These are phyloP conservation scores for Diplocarpon mali DNA, from an alignment of 2,329 filamentous ascomycete genomes.

Conservation along the genomic window DNA sequence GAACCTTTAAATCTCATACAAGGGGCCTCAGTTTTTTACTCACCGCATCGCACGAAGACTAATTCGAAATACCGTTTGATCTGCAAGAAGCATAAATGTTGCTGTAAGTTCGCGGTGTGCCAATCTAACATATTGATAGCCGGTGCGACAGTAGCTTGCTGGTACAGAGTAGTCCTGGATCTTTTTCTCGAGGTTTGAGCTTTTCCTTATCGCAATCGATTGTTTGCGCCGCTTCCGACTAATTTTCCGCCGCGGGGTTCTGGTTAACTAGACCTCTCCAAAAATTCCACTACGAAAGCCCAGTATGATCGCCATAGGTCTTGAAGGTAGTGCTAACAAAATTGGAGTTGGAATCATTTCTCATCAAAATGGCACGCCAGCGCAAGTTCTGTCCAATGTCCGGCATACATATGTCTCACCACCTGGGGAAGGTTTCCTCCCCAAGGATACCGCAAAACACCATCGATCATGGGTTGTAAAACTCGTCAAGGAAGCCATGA, in stretches of 20 bases:
- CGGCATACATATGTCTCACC: slow-evolving; percentile 89
- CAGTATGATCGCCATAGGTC: slow-evolving; percentile 54
- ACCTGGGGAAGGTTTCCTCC: slow-evolving; percentile 86
- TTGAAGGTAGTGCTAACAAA: slow-evolving; percentile 97
- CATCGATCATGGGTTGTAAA: slow-evolving; percentile 77
- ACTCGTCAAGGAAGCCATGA: slow-evolving; percentile 70
- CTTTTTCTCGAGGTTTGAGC: too few species aligned
- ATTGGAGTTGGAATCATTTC: slow-evolving; percentile 86
- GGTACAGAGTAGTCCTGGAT: too few species aligned
- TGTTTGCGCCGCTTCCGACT: not conserved
- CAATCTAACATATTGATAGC: too few species aligned
- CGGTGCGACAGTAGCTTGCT: too few species aligned
- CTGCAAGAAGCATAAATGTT: too few species aligned
- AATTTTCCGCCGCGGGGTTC: not conserved
- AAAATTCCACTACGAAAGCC: not conserved
- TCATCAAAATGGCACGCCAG: slow-evolving; percentile 46
- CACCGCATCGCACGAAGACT: too few species aligned
- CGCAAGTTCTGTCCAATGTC: slow-evolving; percentile 79
- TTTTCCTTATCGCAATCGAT: not conserved
- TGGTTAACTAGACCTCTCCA: not conserved
- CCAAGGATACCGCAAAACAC: slow-evolving; percentile 90
- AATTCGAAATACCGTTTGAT: too few species aligned
- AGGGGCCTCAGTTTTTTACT: too few species aligned
- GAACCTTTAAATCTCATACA: not conserved
- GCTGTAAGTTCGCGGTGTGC: too few species aligned